Base-by-base conservation (phyloP, 495 filamentous ascomycete genomes). In the Penicillium malachiteum region DNA sequence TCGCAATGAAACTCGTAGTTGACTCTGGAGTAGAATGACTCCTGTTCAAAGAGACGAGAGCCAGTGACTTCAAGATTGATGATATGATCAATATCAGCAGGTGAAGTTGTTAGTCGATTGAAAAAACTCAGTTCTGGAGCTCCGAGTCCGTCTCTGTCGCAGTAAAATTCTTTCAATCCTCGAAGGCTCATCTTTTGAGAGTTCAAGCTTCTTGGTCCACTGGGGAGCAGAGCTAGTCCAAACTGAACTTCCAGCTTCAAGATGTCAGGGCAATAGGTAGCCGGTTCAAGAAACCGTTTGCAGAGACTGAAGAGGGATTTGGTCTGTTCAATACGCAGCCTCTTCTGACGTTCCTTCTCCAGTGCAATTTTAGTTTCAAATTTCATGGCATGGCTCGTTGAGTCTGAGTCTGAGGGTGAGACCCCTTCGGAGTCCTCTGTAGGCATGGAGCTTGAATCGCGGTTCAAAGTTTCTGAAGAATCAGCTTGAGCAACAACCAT, bases 1-100 rank as follows among this genome's bases (percentile, higher is more conserved):
- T 37, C 9, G 53, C 82, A 85, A 13, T 66, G 67, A 38, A 83
- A 81, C 18, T 84, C 78, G 56, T 87, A 88, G 2, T 67, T 55
- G 3, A 81, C 66, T 30, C 52, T 70, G 18, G 62, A 59, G 3
- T 62, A 59, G 7, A 48, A 56, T 13, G 66, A 60, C 0, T 64
- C 48, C 9, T 59, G 48, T 12, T 71, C 62, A 39, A 80, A 79
- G 3, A 80, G 26, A 1, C 58, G 59, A 30, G 17, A 48, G 11
- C 60, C 54, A 33, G 61, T 59, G 1, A 59, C 55, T 16, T 65
- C 66, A 37, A 76, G 32, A 48, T 70, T 61, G 0, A 79, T 26
- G 30, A 78, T 66, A 17, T 71, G 61, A 14, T 77, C 67, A 30
- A 74, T 60, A 52, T 80, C 75, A 5, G 52, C 52, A 17, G 68